A percentile compares a stretch with the other conserved stretches of the same genome.
phyloP scores from a whole-genome alignment of 768 basidiomycete genomes.

The Kwoniella europaea region DNA sequence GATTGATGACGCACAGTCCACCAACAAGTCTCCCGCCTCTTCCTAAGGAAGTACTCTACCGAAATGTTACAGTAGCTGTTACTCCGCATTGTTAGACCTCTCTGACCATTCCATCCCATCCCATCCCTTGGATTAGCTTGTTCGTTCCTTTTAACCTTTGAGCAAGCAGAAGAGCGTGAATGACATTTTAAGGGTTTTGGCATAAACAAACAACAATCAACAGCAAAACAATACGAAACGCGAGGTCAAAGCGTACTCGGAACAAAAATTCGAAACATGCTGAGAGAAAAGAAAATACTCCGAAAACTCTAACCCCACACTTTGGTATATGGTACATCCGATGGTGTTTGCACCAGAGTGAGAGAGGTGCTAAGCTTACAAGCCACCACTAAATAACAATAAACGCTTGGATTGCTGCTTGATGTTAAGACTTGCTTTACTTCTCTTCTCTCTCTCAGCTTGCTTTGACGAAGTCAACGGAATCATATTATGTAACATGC shows the following conservation, averaged over 20 bases:
- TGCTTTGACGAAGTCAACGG: too few relatives aligned
- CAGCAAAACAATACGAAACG: background rate
- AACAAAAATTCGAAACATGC: background rate
- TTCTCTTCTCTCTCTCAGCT: too few relatives aligned
- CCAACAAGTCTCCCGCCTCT: background rate
- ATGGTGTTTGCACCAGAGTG: background rate
- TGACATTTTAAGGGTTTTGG: background rate
- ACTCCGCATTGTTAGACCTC: conserved; percentile 1
- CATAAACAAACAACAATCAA: background rate
- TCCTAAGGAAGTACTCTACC: background rate
- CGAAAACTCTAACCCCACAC: background rate
- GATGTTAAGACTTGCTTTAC: too few relatives aligned
- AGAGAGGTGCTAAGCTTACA: background rate
- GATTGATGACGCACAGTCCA: background rate
- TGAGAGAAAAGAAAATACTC: background rate
- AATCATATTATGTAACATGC: too few relatives aligned
- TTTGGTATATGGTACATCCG: background rate
- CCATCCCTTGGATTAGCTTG: conserved; percentile 1
- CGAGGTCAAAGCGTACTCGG: background rate
- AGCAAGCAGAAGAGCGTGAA: background rate
- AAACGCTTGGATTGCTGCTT: background rate
- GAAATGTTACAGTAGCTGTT: background rate
- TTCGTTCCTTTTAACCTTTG: background rate
- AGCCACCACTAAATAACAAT: background rate
- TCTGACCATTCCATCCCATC: background rate